phyloP scores from a whole-genome alignment of 2,329 filamentous ascomycete genomes.

The Aspergillus cejpii region DNA sequence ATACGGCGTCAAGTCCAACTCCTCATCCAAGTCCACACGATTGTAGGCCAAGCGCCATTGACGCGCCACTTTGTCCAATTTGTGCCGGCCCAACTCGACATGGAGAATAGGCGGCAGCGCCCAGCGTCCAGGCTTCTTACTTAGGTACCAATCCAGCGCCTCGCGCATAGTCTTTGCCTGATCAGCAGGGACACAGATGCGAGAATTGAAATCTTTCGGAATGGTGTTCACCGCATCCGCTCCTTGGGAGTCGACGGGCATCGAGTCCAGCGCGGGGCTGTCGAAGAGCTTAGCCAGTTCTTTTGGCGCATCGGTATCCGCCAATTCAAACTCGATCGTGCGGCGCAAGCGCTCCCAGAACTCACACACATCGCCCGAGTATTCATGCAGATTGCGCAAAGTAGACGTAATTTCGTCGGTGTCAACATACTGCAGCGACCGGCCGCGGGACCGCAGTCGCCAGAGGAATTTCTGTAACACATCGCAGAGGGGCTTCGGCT shows the following conservation, averaged over 20 bases:
- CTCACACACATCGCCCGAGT: slow-evolving; percentile 49
- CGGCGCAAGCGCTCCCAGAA: slow-evolving; percentile 51
- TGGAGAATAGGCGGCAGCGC: slow-evolving; percentile 46
- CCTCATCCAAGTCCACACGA: slow-evolving; percentile 51
- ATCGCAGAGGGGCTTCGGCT: slow-evolving; percentile 47
- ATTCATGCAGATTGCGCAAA: slow-evolving; percentile 38
- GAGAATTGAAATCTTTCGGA: slow-evolving; percentile 34
- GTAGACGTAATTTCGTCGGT: slow-evolving; percentile 39
- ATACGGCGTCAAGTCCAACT: slow-evolving; percentile 42
- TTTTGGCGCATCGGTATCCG: slow-evolving; percentile 38
- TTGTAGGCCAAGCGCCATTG: slow-evolving; percentile 54
- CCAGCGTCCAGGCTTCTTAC: slow-evolving; percentile 35
- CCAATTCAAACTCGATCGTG: slow-evolving; percentile 48
- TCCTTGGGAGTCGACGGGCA: slow-evolving; percentile 17
- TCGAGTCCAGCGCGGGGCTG: slow-evolving; percentile 23
- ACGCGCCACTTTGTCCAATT: slow-evolving; percentile 48
- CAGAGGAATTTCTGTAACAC: slow-evolving; percentile 50
- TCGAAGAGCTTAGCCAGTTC: slow-evolving; percentile 46
- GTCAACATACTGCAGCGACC: slow-evolving; percentile 36
- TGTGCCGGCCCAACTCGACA: slow-evolving; percentile 53
- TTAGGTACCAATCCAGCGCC: slow-evolving; percentile 30
- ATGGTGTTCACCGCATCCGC: slow-evolving; percentile 30
- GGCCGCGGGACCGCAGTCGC: slow-evolving; percentile 43
- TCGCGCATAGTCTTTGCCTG: slow-evolving; percentile 34
- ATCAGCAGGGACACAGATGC: slow-evolving; percentile 36